Evolutionary conservation across 139 green algal species (phyloP), one percentile per base, ranked within the genome.

Genomic region (Coelastrella sp.): DNA sequence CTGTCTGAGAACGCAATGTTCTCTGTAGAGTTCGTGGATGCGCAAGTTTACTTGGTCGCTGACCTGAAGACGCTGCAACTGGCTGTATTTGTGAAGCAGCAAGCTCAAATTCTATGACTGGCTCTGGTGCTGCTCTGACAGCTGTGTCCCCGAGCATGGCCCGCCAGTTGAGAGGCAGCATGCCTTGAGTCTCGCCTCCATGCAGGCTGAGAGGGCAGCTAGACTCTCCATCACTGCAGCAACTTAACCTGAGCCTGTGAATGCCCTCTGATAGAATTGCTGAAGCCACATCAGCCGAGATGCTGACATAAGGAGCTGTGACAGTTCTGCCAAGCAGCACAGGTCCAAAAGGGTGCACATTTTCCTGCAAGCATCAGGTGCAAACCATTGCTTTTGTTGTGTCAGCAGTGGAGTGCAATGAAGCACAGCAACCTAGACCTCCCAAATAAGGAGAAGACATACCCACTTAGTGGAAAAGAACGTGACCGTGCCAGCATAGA

Each of bases 51-150:
- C 38, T 38, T 66, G 72, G n/a, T 38, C n/a, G n/a, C n/a, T n/a
- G n/a, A n/a, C n/a, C n/a, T n/a, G n/a, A n/a, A n/a, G n/a, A n/a
- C 11, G 45, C 11, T 57, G 45, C 45, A 57, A 57, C 45, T 57
- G 45, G 45, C 45, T 23, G 62, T 23, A n/a, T n/a, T n/a, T n/a
- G n/a, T n/a, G 41, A 21, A 25, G 69, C 40, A 50, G 41, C 40
- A 1, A 84, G 78, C 41, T 93, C 85, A 68, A 93, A 88, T 71
- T 93, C 85, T 64, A 93, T 79, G 38, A 85, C 17, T n/a, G 90
- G 90, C 5, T 91, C 85, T 2, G 85, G 85, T 38, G 91, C 60
- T 13, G 83, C 69, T 40, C 80, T 77, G 59, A 25, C 69, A 48
- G 89, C 86, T 19, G 68, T 80, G 84, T 93, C 90, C 0, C 86